Conservation (phyloP, 257 asterid species). For the Solanum rostratum region DNA sequence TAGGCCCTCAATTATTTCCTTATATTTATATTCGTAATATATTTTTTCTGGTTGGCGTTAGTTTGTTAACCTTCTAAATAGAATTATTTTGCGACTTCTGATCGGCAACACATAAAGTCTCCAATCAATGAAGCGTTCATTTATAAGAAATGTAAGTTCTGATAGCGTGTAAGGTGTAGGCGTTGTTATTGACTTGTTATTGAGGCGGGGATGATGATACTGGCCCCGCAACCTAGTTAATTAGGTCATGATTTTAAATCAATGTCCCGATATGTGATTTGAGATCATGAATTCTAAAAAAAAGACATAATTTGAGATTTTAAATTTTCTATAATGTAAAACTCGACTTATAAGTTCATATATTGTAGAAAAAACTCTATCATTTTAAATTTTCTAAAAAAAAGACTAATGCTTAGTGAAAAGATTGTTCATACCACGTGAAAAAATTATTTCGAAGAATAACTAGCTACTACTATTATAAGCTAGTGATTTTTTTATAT, state of each 20-base stretch:
- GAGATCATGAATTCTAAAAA: no score
- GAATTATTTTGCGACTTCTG: neutral
- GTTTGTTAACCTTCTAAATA: neutral
- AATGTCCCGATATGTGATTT: no score
- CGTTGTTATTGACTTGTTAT: neutral
- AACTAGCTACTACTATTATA: no score
- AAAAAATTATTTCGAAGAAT: no score
- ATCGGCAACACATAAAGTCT: neutral
- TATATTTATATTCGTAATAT: neutral
- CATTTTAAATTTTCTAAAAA: no score
- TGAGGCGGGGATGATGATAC: neutral
- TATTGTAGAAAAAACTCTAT: no score
- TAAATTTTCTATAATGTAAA: no score
- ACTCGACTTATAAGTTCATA: no score
- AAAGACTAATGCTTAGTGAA: no score
- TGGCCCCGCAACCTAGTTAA: neutral
- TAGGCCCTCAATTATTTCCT: neutral
- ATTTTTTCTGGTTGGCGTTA: neutral
- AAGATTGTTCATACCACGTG: no score
- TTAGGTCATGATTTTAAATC: neutral
- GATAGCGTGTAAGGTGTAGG: neutral
- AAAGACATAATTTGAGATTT: no score
- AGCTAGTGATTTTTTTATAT: neutral
- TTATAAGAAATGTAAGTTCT: neutral
- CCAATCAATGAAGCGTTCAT: neutral